These are phyloP conservation scores for Asclepias syriaca DNA, from an alignment of 257 asterid genomes.

Conservation along the genomic window DNA sequence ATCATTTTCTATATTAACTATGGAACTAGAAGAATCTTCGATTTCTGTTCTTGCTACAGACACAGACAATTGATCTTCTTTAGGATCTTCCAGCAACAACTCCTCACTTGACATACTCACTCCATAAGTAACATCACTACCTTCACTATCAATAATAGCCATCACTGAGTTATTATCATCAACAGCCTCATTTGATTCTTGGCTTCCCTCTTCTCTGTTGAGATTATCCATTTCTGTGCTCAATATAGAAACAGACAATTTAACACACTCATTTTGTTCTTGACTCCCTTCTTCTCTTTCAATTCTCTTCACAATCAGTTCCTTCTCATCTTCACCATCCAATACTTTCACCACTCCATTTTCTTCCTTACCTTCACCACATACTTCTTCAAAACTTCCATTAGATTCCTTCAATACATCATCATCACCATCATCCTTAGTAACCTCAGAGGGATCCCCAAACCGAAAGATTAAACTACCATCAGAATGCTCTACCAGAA, in stretches of 20 bases:
- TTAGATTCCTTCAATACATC: constrained; percentile 33
- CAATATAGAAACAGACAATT: constrained; percentile 22
- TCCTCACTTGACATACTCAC: constrained; percentile 3
- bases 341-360: constrained; percentile 26
- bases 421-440: constrained; percentile 25
- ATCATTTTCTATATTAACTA: constrained; percentile 12
- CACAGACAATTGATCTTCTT: background rate
- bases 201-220: background rate
- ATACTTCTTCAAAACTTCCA: constrained; percentile 23
- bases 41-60: constrained; percentile 8
- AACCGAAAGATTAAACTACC: constrained; percentile 76
- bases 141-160: constrained; percentile 3
- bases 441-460: constrained; percentile 56
- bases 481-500: constrained; percentile 68
- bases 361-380: constrained; percentile 24
- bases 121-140: constrained; percentile 19
- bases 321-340: constrained; percentile 29
- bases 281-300: constrained; percentile 13
- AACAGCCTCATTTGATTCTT: constrained; percentile 23
- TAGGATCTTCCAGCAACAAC: constrained; percentile 1
- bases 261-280: constrained; percentile 20
- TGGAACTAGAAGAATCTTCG: constrained; percentile 11
- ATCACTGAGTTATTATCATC: constrained; percentile 23
- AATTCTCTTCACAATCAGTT: constrained; percentile 24
- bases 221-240: constrained; percentile 1